phyloP scores from a whole-genome alignment of 352 stramenopile species.

The Globisporangium orthogonon region DNA sequence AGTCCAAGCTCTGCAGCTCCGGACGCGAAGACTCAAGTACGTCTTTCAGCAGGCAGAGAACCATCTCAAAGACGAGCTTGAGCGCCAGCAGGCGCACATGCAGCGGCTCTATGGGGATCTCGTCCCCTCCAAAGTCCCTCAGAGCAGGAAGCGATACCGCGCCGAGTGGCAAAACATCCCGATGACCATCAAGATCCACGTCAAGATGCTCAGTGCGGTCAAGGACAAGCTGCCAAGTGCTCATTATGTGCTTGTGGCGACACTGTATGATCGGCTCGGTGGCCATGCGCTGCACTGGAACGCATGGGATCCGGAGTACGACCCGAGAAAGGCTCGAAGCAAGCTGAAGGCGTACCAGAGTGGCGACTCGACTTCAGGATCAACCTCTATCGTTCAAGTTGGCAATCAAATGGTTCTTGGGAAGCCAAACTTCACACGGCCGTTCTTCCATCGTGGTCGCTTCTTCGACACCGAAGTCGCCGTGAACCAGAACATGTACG shows the following conservation, averaged over 20 bases:
- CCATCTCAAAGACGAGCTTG: constrained; percentile 44
- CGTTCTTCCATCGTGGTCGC: constrained; percentile 70
- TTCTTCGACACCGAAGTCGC: constrained; percentile 81
- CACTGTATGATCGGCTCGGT: constrained; percentile 81
- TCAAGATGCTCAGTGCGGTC: constrained; percentile 60
- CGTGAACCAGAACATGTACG: constrained; percentile 75
- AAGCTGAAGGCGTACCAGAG: too few species aligned
- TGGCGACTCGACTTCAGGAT: too few species aligned
- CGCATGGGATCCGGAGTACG: constrained; percentile 44
- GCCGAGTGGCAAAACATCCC: constrained; percentile 74
- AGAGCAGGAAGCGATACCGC: constrained; percentile 44
- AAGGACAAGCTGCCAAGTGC: constrained; percentile 82
- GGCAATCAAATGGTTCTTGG: constrained; percentile 6
- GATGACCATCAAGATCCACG: constrained; percentile 59
- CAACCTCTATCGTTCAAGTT: too few species aligned
- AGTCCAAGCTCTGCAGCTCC: constrained; percentile 31
- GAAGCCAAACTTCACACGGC: constrained; percentile 53
- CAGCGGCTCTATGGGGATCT: constrained; percentile 56
- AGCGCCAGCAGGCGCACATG: constrained; percentile 58
- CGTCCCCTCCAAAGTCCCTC: constrained; percentile 24
- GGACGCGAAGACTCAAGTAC: constrained; percentile 42
- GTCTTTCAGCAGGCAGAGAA: constrained; percentile 72
- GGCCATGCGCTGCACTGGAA: constrained; percentile 76
- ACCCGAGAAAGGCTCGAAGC: background rate
- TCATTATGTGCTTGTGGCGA: constrained; percentile 77